Percentiles rank a stretch among this genome's conserved stretches.
Conservation (phyloP, 2,329 filamentous ascomycete species). For the Pseudocercospora vitis region DNA sequence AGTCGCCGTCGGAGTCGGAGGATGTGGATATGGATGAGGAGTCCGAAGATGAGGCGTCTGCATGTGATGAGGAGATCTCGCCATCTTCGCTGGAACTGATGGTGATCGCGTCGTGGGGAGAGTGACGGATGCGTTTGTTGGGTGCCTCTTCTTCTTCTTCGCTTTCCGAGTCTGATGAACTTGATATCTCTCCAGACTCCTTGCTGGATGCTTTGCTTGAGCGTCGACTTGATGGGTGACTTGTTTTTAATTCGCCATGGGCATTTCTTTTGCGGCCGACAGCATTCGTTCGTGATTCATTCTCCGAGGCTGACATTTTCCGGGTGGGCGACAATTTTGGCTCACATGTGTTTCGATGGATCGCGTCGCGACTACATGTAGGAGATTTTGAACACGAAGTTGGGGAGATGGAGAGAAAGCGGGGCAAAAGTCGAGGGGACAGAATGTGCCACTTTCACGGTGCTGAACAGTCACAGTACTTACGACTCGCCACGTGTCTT, state of each 20-base stretch:
- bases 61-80: conserved; percentile 7
- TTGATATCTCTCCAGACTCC: conserved; percentile 18
- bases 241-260: conserved; percentile 4
- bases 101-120: not conserved
- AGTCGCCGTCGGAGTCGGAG: not conserved
- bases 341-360: no score
- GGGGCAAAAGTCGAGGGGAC: not conserved
- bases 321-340: not conserved
- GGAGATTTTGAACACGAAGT: not conserved
- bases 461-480: no score
- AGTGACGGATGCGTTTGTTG: not conserved
- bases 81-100: conserved; percentile 2
- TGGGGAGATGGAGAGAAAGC: not conserved
- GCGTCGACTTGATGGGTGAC: conserved; percentile 6
- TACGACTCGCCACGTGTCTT: no score
- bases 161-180: conserved; percentile 5
- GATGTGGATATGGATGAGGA: not conserved
- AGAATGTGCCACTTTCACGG: not conserved
- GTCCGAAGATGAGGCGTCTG: not conserved
- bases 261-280: conserved; percentile 16
- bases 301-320: conserved; percentile 13
- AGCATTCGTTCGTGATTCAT: conserved; percentile 13
- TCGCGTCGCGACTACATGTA: no score
- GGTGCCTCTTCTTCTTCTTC: conserved; percentile 10
- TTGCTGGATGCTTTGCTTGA: conserved; percentile 19